Percentiles rank a stretch among this genome's conserved stretches.
Conservation (phyloP, 768 basidiomycete genomes). For the Rhodotorula taiwanensis region DNA sequence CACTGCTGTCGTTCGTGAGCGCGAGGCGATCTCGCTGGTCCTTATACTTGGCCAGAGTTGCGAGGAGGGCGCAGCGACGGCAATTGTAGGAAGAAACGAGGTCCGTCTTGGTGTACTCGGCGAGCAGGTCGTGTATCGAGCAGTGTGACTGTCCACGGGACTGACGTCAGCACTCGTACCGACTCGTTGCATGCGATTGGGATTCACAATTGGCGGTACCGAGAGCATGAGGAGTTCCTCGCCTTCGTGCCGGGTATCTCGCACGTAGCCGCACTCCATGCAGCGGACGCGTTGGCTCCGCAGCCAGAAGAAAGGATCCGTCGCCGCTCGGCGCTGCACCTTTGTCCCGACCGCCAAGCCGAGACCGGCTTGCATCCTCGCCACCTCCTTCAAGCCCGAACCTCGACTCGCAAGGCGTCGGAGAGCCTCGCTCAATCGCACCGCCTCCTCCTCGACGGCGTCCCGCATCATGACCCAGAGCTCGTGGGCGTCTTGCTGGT, state of each 20-base stretch:
- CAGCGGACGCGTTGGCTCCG: constrained; percentile 86
- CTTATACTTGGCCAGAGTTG: constrained; percentile 61
- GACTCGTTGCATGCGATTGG: too few species aligned
- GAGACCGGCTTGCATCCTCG: background rate
- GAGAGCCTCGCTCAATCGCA: constrained; percentile 54
- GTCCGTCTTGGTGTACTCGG: constrained; percentile 83
- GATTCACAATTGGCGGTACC: constrained; percentile 61
- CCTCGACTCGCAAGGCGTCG: constrained; percentile 26
- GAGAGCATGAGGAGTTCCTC: constrained; percentile 79
- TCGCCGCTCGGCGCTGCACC: constrained; percentile 35
- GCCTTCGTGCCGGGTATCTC: constrained; percentile 71
- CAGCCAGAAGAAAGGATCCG: constrained; percentile 79
- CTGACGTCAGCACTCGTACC: too few species aligned
- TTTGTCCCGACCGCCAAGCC: background rate
- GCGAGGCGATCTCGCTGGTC: constrained; percentile 59
- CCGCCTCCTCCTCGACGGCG: constrained; percentile 76
- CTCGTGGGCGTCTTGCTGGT: constrained; percentile 97
- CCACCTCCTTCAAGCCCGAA: constrained; percentile 1
- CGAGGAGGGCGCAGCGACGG: constrained; percentile 76
- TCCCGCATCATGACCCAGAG: constrained; percentile 91
- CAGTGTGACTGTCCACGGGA: constrained; percentile 65
- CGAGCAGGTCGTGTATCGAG: constrained; percentile 71
- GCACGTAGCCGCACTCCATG: constrained; percentile 76
- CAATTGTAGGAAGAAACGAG: constrained; percentile 78
- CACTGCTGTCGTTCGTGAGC: constrained; percentile 35